Evolutionary conservation across 352 stramenopile species (phyloP), one percentile per base, ranked within the genome.

Genomic region (Pythium vanterpoolii): DNA sequence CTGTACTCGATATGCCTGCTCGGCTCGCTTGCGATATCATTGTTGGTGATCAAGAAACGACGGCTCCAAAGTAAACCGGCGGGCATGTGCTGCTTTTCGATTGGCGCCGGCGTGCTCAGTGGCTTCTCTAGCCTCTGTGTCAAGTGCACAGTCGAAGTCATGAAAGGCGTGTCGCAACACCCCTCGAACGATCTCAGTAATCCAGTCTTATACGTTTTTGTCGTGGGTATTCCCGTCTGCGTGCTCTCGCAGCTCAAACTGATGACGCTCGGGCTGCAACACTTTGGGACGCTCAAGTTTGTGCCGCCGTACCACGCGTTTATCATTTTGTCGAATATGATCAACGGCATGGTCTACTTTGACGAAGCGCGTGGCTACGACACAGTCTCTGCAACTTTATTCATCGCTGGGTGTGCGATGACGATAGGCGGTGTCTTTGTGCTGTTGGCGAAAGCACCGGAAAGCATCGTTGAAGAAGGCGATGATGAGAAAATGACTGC

Each of bases 231-330:
- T 57, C 54, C 66, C 11, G 21, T 74, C 13, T 68, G 61, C 34
- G 64, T 76, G 43, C 36, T 68, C 16, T 67, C 54, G 21, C 71
- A 79, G 40, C 68, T 79, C 48, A 67, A 66, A 23, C 56, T 76
- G 42, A 69, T 79, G 68, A 73, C 49, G 18, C 46, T 69, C 6
- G 71, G 71, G 2, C 45, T 79, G 16, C 24, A 69, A 31, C 43
- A 67, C 59, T 79, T 79, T 34, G 71, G 71, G 14, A 74, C 71
- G 27, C 65, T 79, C 64, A 79, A 79, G 62, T 76, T 74, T 57
- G 65, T 79, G 33, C 68, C 71, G 13, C 59, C 62, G n/a, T 76
- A 79, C 55, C 71, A 76, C 44, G 71, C 63, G n/a, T 76, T 74
- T 46, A 74, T 79, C 59, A 76, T 76, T 43, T 34, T 76, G n/a